phyloP scores from a whole-genome alignment of 441 rosid species.

The Viola pubescens region DNA sequence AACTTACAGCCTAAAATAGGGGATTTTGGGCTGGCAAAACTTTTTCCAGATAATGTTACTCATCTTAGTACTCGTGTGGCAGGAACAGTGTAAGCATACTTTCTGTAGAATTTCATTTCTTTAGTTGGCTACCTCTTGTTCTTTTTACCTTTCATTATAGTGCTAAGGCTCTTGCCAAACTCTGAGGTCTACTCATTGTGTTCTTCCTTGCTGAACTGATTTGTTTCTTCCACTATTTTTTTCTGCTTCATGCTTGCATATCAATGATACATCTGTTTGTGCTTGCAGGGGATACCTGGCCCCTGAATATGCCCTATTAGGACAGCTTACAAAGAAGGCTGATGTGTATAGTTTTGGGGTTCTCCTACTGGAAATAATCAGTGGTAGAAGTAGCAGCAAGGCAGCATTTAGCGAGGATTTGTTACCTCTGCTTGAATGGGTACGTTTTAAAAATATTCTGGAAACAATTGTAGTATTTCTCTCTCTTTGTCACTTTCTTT shows the following conservation, averaged over 20 bases:
- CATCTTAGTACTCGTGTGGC: conserved; percentile 78
- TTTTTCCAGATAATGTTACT: conserved; percentile 69
- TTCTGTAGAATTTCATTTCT: background rate
- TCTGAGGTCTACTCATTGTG: too few species aligned
- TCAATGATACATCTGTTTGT: conserved; percentile 4
- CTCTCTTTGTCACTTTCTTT: background rate
- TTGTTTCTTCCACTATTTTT: background rate
- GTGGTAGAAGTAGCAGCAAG: conserved; percentile 79
- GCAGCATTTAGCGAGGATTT: conserved; percentile 70
- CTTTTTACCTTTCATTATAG: too few species aligned
- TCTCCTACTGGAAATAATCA: conserved; percentile 75
- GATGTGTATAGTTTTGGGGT: conserved; percentile 93
- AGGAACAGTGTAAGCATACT: conserved; percentile 56
- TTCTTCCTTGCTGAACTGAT: background rate
- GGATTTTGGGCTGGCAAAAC: conserved; percentile 74
- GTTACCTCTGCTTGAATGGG: conserved; percentile 86
- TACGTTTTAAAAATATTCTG: conserved; percentile 24
- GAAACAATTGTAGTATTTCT: background rate
- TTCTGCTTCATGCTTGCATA: background rate
- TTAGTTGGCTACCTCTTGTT: too few species aligned
- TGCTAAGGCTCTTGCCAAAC: too few species aligned
- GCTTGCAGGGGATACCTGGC: conserved; percentile 85
- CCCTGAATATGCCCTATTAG: conserved; percentile 83
- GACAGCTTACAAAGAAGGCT: conserved; percentile 87
- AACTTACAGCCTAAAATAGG: conserved; percentile 57